Base-by-base conservation (phyloP, 257 asterid species). In the Sherardia arvensis region DNA sequence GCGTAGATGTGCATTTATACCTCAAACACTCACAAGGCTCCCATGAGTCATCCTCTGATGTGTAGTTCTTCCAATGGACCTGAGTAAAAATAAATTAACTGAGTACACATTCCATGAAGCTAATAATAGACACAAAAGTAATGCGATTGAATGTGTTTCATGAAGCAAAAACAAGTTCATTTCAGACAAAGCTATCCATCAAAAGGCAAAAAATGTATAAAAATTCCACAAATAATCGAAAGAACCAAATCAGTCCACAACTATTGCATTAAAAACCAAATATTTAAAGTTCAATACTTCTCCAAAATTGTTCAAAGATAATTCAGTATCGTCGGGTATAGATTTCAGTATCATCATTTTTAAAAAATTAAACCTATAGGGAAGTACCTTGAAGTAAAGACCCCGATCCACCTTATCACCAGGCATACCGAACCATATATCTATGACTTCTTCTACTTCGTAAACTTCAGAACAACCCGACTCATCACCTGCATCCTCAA, bases 61-160 rank as follows among this genome's bases (percentile, higher is more conserved):
- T 90, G 77, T 92, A 89, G 54, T 91, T 89, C 69, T 85, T 87
- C 97, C 97, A 92, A 2, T 75, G 76, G 34, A 92, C 70, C 97
- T 91, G 49, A 58, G 12, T 11, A 21, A 32, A 32, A 32, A 32
- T 4, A 4, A 32, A 5, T 32, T 4, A 32, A 32, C 7, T 32
- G 7, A 32, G 34, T 32, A 32, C 4, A 8, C 2, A 32, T 32
- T 32, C 34, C 34, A 32, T 32, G 34, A 32, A 32, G 1, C 2
- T 4, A 32, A 32, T 4, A 3, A 32, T 32, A 32, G 34, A 8
- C 34, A 32, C 34, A 32, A 32, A 32, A 1, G 34, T 5, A 32
- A 32, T 4, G 1, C 4, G 7, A 32, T 32, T 2, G 34, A 32
- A 32, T 32, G 34, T 32, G 34, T 32, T 32, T 32, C 34, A 32